Evolutionary conservation across 805 yeast species (phyloP).

Genomic region (Metschnikowia lochheadii): DNA sequence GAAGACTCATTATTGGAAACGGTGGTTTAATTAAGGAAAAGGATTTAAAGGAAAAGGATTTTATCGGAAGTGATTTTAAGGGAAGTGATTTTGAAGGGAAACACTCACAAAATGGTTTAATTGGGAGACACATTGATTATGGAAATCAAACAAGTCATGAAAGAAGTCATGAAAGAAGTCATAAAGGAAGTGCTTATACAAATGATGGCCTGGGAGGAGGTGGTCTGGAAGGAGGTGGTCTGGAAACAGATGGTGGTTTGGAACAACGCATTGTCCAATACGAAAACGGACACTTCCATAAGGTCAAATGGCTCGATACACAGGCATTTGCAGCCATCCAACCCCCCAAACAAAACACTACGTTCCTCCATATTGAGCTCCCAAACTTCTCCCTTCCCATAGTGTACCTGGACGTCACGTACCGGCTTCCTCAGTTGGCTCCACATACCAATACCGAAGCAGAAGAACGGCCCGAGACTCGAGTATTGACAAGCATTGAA

Average conservation of each 20-base stretch:
- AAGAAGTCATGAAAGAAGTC: too few species aligned
- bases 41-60: not conserved
- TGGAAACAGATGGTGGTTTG: not conserved
- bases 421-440: constrained; percentile 15
- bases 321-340: constrained; percentile 51
- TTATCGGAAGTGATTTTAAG: too few species aligned
- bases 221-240: too few species aligned
- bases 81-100: too few species aligned
- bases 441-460: constrained; percentile 10
- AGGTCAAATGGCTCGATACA: constrained; percentile 71
- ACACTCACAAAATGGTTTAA: too few species aligned
- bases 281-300: constrained; percentile 61
- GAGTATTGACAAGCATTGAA: not conserved
- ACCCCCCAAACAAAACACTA: not conserved
- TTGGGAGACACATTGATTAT: too few species aligned
- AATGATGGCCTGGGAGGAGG: too few species aligned
- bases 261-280: constrained; percentile 47
- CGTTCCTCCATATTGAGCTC: constrained; percentile 35
- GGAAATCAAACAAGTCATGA: too few species aligned
- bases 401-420: constrained; percentile 58
- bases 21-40: not conserved
- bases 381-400: constrained; percentile 70
- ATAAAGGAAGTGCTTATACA: too few species aligned
- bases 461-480: constrained; percentile 19
- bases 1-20: too few species aligned